Percentiles rank a stretch among this genome's conserved stretches.
Conservation (phyloP, 164 flowering plant species). For the Stephania cephalantha region DNA sequence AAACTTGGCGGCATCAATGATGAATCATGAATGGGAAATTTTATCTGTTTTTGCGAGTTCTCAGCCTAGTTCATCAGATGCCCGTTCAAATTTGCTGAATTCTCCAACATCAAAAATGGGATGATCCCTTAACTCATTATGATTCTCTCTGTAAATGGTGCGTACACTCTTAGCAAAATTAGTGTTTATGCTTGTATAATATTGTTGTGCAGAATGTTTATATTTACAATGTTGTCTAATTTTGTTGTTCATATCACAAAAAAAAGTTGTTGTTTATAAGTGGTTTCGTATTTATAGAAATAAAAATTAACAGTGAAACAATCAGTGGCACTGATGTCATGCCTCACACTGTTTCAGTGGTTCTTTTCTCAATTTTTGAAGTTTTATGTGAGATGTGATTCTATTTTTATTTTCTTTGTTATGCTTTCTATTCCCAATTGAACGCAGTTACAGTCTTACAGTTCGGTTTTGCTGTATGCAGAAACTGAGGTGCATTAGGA, state of each 20-base stretch:
- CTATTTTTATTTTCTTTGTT: background rate
- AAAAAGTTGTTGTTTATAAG: too few species aligned
- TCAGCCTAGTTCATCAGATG: background rate
- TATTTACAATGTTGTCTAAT: background rate
- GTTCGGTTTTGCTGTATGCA: background rate
- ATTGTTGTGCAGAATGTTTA: background rate
- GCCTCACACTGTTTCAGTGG: background rate
- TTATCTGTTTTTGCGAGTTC: background rate
- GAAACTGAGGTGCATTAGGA: slow-evolving; percentile 4
- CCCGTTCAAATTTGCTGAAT: background rate
- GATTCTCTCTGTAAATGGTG: background rate
- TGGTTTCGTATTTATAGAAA: background rate
- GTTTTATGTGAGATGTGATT: background rate
- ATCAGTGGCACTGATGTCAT: background rate
- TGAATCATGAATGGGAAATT: too few species aligned
- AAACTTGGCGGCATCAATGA: background rate
- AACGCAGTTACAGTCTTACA: background rate
- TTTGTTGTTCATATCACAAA: background rate
- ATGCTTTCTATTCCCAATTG: background rate
- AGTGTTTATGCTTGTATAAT: background rate
- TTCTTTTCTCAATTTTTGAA: background rate
- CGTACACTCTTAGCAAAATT: background rate
- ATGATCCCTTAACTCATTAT: background rate
- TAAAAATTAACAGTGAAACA: background rate
- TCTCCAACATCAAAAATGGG: background rate